Evolutionary conservation across 257 asterid species (phyloP), one percentile per base, ranked within the genome.

Genomic region (Penstemon eatonii): DNA sequence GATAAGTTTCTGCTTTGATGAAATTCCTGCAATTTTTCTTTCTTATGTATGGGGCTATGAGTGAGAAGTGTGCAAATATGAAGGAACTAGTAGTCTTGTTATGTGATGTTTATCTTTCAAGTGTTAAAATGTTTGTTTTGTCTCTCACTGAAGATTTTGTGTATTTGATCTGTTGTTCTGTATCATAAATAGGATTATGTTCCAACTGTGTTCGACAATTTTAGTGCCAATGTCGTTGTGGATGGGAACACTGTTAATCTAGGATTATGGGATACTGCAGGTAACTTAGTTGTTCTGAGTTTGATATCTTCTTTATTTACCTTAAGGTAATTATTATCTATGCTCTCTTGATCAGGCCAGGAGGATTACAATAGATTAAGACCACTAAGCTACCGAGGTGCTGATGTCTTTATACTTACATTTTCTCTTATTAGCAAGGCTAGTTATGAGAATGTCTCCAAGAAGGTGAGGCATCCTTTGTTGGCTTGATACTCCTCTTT

Each of bases 241-340:
- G 95, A 87, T 73, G 97, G 96, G 66, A 89, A 78, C 90, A 87
- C 89, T 18, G 91, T 91, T 46, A 91, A 85, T 76, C 80, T 91
- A 13, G 95, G 94, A 15, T 64, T 89, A 63, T 91, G 96, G 96
- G 98, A 89, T 74, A 91, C 98, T 73, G 98, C 98, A 66, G 96
- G 98, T 85, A 70, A 69, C 36, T 33, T 58, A 0, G 42, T 67
- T 65, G 49, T 42, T 63, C 65, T 12, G 65, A 47, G 57, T 38
- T 25, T 46, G 37, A 40, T 47, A 8, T 55, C 54, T 8, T 25
- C 53, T 39, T 39, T 40, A 11, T 13, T 71, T 36, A 36, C 54
- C 56, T 65, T 51, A 55, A 42, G 13, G 18, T 52, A 71, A 65
- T 75, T 66, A 43, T 69, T 37, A 42, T 25, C 47, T 4, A 19